Conservation (phyloP, 2,329 filamentous ascomycete species). For the Tolypocladium sp. region DNA sequence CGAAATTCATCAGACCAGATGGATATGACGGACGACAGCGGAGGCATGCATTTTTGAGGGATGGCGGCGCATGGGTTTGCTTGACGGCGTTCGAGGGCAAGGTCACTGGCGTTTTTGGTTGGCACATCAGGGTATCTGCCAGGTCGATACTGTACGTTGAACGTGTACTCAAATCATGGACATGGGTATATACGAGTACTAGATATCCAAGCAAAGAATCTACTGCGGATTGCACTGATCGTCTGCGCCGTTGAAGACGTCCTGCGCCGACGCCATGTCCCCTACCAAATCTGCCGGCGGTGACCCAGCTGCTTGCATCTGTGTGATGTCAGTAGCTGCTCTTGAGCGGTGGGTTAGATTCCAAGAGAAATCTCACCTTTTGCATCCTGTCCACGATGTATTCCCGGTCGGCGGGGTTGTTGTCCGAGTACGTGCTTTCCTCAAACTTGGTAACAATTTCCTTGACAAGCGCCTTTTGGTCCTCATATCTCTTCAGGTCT, state of each 20-base stretch:
- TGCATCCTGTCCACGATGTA: conserved; percentile 98
- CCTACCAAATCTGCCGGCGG: conserved; percentile 87
- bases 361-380: conserved; percentile 53
- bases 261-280: conserved; percentile 77
- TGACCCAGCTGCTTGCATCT: conserved; percentile 96
- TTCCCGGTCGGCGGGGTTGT: conserved; percentile 71
- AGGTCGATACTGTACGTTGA: not conserved
- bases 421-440: conserved; percentile 69
- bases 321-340: conserved; percentile 1
- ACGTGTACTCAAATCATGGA: conserved; percentile 2
- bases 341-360: not conserved
- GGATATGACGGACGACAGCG: conserved; percentile 26
- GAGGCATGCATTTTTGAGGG: not conserved
- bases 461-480: conserved; percentile 68
- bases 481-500: conserved; percentile 71
- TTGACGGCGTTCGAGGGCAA: conserved; percentile 8
- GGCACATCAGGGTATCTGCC: not conserved
- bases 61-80: conserved; percentile 2
- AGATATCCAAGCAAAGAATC: conserved; percentile 16
- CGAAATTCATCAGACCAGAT: conserved; percentile 28
- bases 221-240: conserved; percentile 56
- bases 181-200: conserved; percentile 17
- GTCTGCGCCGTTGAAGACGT: conserved; percentile 52
- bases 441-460: conserved; percentile 92
- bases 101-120: not conserved